These are phyloP conservation scores for Podila horticola DNA, from an alignment of 192 early-diverging fungal genomes.

Conservation along the genomic window DNA sequence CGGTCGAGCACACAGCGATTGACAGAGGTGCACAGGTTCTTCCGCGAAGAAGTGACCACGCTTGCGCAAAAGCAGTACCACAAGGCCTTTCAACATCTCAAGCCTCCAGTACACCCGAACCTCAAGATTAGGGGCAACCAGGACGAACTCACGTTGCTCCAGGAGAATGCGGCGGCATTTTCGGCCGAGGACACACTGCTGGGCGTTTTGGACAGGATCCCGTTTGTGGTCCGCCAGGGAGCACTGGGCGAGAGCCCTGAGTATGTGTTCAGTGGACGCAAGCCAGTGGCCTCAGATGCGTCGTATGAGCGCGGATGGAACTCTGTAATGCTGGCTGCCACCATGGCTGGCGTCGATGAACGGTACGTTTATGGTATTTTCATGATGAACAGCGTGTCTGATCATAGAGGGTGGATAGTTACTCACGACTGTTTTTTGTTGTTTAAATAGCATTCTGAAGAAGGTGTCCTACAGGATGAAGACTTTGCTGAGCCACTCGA, in stretches of 20 bases:
- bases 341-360: conserved; percentile 33
- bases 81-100: conserved; percentile 2
- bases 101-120: background rate
- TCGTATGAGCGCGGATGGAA: conserved; percentile 36
- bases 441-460: conserved; percentile 23
- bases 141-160: conserved; percentile 25
- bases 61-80: conserved; percentile 22
- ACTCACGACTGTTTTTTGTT: background rate
- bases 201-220: conserved; percentile 18
- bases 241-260: conserved; percentile 20
- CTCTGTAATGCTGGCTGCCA: conserved; percentile 38
- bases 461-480: conserved; percentile 30
- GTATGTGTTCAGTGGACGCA: conserved; percentile 10
- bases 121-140: background rate
- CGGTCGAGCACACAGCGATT: conserved; percentile 6
- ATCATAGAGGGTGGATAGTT: background rate
- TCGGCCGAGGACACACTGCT: conserved; percentile 27
- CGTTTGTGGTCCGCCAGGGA: conserved; percentile 39
- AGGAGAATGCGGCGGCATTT: conserved; percentile 20
- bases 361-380: conserved; percentile 15
- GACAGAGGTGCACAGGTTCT: conserved; percentile 9
- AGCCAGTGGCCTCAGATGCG: conserved; percentile 10
- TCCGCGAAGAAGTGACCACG: conserved; percentile 12
- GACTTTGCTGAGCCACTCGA: conserved; percentile 13
- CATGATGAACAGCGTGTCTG: background rate